Evolutionary conservation across 768 basidiomycete genomes (phyloP), one percentile per base, ranked within the genome.

Genomic region (Strobilomyces dryophilus): DNA sequence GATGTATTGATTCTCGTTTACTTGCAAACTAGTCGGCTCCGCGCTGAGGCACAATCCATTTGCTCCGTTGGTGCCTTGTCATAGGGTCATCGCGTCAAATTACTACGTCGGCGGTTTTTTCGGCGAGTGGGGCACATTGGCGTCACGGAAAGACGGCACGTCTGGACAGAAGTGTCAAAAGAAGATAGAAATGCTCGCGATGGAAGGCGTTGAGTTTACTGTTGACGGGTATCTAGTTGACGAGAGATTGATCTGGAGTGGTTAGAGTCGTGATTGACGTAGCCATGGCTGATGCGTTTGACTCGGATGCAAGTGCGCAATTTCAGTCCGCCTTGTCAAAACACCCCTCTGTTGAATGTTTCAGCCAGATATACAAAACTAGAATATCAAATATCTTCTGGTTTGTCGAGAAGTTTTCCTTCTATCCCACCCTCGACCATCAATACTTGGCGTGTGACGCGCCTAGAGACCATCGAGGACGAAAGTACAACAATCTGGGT

Each of bases 41-140:
- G 86, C 85, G 0, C 67, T 88, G 26, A 73, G 81, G 39, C 75
- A 73, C 46, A 87, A 88, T 59, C 85, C 86, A 0, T 89, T 87
- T 64, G 76, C 77, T 5, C 86, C 86, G 0, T 76, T 73, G 53
- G 74, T 88, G 5, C 87, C 86, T 0, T 89, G 87, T 54, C 87
- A 88, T 60, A 79, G 86, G 32, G 76, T 89, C 48, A 78, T 88
- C 14, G 82, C 84, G 0, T 79, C 83, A 0, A 79, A 76, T 55
- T 64, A 76, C 11, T 84, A 75, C 49, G 72, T 87, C 12, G 85
- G 84, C 3, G 86, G 86, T 0, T 87, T 82, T 61, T 71, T 67
- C 37, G 85, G 84, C 17, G 80, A 85, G 65, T 84, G 82, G 80
- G 79, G 76, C 4, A 72, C 68, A 29, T 20, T 24, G 24, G 24